Evolutionary conservation across 306 rosid genomes (phyloP).

Genomic region (Corylus americana): DNA sequence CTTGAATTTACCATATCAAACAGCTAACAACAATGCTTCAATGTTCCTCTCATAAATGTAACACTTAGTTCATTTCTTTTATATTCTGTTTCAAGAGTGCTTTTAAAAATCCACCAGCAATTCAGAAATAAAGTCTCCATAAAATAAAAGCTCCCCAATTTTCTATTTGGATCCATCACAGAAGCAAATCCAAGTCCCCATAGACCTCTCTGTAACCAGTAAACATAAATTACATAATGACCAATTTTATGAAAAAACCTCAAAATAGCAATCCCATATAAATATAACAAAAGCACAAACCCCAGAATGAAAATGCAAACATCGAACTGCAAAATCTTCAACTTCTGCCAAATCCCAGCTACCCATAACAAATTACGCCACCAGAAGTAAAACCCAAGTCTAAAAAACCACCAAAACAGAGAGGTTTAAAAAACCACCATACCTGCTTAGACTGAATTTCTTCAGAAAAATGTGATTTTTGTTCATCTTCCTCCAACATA

Average conservation of each 20-base stretch:
- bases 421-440: background rate
- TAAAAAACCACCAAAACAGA: background rate
- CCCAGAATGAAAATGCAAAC: background rate
- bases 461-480: slow-evolving; percentile 20
- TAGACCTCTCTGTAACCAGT: background rate
- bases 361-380: slow-evolving; percentile 4
- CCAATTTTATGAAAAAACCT: background rate
- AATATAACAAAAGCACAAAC: background rate
- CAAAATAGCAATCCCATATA: background rate
- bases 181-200: background rate
- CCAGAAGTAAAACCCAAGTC: slow-evolving; percentile 3
- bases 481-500: slow-evolving; percentile 42
- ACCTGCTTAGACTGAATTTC: slow-evolving; percentile 49
- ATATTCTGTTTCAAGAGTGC: background rate
- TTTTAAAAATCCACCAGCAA: background rate
- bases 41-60: background rate
- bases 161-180: background rate
- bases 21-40: background rate
- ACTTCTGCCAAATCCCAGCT: background rate
- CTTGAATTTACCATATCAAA: slow-evolving; percentile 2
- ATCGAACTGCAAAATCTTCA: slow-evolving; percentile 5
- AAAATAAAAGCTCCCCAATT: background rate
- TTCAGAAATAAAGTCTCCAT: no score
- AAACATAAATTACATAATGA: background rate
- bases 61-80: background rate